Evolutionary conservation across 2,329 filamentous ascomycete genomes (phyloP), one percentile per base, ranked within the genome.

Genomic region (Plenodomus tracheiphilus): DNA sequence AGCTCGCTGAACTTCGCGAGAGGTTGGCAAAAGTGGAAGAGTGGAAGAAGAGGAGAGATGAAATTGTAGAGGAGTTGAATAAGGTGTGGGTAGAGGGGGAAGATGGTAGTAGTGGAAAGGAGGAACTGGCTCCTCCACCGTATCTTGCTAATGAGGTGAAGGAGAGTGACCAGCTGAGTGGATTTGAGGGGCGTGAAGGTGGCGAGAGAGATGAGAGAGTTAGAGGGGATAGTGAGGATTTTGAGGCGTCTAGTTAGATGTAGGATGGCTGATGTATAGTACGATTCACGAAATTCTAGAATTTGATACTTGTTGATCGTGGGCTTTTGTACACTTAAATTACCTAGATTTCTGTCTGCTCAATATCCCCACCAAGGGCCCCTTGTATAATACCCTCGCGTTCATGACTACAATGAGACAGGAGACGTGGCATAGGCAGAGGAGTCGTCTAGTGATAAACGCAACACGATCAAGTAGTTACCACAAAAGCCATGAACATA

Each of bases 1-100:
- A 99, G 72, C 78, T 97, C 15, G 83, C 88, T 41, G 91, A 97
- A 58, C 79, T 99, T 37, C 84, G 87, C 22, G 90, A 93, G 70
- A 81, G 88, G 19, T 77, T 99, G 7, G 81, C 84, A 10, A 86
- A 90, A 72, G 93, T 97, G 0, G 88, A 93, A 45, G 81, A 85
- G 61, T 95, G 91, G 91, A 91, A 93, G 77, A 75, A 76, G 57
- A 81, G 94, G 42, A 84, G 85, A 30, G 81, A 85, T 42, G 88
- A 91, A 70, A 95, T 99, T 63, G 91, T 97, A 64, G 74, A 75
- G 37, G 93, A 99, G 75, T 76, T 99, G 49, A 84, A 73, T 36
- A 79, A 78, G 56, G 84, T 87, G 4, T 85, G 83, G 79, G 74
- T 84, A 18, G 73, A 76, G n/a, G 51, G 50, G 0, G 37, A 46